These are phyloP conservation scores for Saccharomyces jurei DNA, from an alignment of 805 yeast genomes.

Conservation along the genomic window DNA sequence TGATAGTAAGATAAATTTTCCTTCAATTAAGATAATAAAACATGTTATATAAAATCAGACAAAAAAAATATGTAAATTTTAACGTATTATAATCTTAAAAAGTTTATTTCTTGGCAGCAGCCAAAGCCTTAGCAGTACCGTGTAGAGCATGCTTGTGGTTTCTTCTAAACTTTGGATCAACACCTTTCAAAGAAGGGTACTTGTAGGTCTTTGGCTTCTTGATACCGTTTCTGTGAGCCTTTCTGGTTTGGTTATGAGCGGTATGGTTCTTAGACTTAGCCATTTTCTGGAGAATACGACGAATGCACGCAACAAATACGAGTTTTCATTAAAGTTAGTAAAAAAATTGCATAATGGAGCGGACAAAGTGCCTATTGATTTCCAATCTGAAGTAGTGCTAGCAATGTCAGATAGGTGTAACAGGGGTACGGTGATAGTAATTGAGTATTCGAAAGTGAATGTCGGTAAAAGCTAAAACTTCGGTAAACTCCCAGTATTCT, in stretches of 20 bases:
- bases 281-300: slow-evolving; percentile 41
- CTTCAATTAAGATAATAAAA: background rate
- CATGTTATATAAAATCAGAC: background rate
- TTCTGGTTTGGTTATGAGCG: slow-evolving; percentile 98
- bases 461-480: background rate
- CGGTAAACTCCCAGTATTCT: background rate
- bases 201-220: slow-evolving; percentile 98
- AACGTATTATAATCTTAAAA: background rate
- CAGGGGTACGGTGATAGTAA: background rate
- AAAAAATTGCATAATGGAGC: background rate
- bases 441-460: background rate
- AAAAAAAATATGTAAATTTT: background rate
- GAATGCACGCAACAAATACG: background rate
- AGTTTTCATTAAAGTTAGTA: background rate
- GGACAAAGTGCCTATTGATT: background rate
- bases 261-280: slow-evolving; percentile 99
- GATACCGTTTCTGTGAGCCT: slow-evolving; percentile 99
- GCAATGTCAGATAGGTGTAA: background rate
- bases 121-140: slow-evolving; percentile 93
- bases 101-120: slow-evolving; percentile 40
- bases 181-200: slow-evolving; percentile 98
- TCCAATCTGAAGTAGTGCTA: background rate
- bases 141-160: slow-evolving; percentile 99
- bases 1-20: background rate
- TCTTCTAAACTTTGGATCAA: slow-evolving; percentile 98